Evolutionary conservation across 2,329 filamentous ascomycete genomes (phyloP).

Genomic region (Hypoxylon sp.): DNA sequence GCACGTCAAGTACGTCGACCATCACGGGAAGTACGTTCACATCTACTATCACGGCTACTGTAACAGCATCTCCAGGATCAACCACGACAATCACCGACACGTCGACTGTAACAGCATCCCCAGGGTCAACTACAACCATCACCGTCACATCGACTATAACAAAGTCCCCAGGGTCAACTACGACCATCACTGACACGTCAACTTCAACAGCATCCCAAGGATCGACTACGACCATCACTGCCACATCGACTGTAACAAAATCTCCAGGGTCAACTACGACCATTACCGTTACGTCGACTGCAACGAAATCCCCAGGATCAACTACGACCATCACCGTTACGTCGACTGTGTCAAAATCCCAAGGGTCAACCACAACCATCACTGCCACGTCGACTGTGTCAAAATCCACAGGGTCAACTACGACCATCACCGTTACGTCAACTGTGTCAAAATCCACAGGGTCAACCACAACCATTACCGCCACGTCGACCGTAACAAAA

Average conservation of each 20-base stretch:
- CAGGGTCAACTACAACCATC: conserved; percentile 1
- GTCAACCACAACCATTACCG: conserved; percentile 10
- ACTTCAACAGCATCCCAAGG: no score
- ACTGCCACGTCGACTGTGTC: conserved; percentile 18
- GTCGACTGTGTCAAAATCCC: conserved; percentile 10
- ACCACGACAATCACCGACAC: conserved; percentile 16
- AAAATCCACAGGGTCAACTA: no score
- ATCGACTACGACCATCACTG: conserved; percentile 10
- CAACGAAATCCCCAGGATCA: conserved; percentile 11
- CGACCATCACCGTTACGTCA: conserved; percentile 9
- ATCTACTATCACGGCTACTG: conserved; percentile 26
- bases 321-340: conserved; percentile 16
- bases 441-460: no score
- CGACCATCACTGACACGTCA: conserved; percentile 9
- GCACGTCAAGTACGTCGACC: no score
- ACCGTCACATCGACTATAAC: conserved; percentile 22
- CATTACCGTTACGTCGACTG: conserved; percentile 15
- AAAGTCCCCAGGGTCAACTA: conserved; percentile 4
- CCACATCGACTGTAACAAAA: conserved; percentile 21
- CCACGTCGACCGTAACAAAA: conserved; percentile 21
- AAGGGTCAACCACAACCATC: conserved; percentile 1
- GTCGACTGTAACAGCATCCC: conserved; percentile 18
- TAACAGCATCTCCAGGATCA: conserved; percentile 2
- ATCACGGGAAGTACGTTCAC: conserved; percentile 21
- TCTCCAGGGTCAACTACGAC: conserved; percentile 6